phyloP scores from a whole-genome alignment of 441 rosid species.

The Theobroma grandiflorum region DNA sequence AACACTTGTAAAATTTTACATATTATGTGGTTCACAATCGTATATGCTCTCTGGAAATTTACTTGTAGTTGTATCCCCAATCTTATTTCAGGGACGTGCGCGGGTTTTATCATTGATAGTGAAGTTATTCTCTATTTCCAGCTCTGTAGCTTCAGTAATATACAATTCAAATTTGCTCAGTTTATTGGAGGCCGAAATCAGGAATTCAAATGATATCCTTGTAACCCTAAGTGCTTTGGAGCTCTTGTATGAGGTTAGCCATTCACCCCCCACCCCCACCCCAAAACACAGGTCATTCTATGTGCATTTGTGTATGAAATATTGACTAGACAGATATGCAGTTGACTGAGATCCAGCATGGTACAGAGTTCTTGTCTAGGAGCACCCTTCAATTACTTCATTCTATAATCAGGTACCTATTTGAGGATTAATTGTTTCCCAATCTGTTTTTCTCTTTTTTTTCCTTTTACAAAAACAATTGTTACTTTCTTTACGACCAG shows the following conservation, averaged over 20 bases:
- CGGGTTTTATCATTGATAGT: constrained; percentile 82
- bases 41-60: background rate
- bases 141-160: constrained; percentile 66
- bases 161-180: constrained; percentile 67
- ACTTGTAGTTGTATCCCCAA: background rate
- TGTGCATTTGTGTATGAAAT: constrained; percentile 14
- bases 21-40: background rate
- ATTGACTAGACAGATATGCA: constrained; percentile 40
- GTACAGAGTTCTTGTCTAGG: constrained; percentile 74
- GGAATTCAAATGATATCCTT: constrained; percentile 67
- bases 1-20: background rate
- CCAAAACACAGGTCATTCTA: background rate
- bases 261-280: background rate
- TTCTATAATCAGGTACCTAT: constrained; percentile 70
- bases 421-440: constrained; percentile 20
- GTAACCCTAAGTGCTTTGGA: constrained; percentile 75
- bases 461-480: background rate
- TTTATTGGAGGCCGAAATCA: constrained; percentile 76
- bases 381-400: constrained; percentile 69
- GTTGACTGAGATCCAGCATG: constrained; percentile 78
- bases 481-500: constrained; percentile 5
- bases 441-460: constrained; percentile 1
- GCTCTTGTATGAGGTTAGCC: constrained; percentile 83
- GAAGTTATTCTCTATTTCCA: constrained; percentile 85
- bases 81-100: constrained; percentile 72